Conservation (phyloP, 441 rosid species). For the Gossypium davidsonii region DNA sequence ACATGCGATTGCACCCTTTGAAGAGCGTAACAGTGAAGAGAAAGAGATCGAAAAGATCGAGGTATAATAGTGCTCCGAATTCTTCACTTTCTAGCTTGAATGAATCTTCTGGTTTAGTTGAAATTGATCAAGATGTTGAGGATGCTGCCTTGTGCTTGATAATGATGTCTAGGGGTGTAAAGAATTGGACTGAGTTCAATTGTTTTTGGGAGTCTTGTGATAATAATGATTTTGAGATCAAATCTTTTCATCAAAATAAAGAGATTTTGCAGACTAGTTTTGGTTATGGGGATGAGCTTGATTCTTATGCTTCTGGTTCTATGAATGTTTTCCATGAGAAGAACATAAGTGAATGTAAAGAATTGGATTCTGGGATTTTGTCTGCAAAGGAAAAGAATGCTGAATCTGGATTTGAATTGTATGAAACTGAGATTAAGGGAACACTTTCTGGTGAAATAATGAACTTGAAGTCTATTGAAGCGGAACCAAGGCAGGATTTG, state of each 20-base stretch:
- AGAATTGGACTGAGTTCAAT: constrained; percentile 16
- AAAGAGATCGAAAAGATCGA: constrained; percentile 50
- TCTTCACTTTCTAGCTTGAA: constrained; percentile 40
- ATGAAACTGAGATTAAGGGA: constrained; percentile 12
- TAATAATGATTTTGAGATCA: constrained; percentile 18
- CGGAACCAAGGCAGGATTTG: constrained; percentile 16
- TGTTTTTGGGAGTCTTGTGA: constrained; percentile 29
- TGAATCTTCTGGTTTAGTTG: constrained; percentile 32
- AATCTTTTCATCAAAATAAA: constrained; percentile 14
- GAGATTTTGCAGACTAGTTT: background rate
- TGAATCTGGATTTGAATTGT: constrained; percentile 16
- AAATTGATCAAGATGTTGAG: constrained; percentile 34
- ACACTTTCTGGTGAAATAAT: constrained; percentile 1
- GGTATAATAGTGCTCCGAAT: constrained; percentile 33
- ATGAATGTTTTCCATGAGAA: constrained; percentile 18
- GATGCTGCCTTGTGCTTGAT: constrained; percentile 57
- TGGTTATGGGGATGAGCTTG: constrained; percentile 16
- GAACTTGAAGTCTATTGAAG: constrained; percentile 7
- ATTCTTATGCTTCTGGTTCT: constrained; percentile 18
- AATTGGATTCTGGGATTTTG: constrained; percentile 14
- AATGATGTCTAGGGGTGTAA: constrained; percentile 43
- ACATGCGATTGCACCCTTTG: constrained; percentile 32
- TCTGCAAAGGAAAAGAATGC: constrained; percentile 15
- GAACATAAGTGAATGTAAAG: constrained; percentile 17
- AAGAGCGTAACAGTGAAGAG: constrained; percentile 14